A percentile compares a stretch with the other conserved stretches of the same genome.
These are phyloP conservation scores for Yarrowia sp. DNA, from an alignment of 805 yeast genomes.

Conservation along the genomic window DNA sequence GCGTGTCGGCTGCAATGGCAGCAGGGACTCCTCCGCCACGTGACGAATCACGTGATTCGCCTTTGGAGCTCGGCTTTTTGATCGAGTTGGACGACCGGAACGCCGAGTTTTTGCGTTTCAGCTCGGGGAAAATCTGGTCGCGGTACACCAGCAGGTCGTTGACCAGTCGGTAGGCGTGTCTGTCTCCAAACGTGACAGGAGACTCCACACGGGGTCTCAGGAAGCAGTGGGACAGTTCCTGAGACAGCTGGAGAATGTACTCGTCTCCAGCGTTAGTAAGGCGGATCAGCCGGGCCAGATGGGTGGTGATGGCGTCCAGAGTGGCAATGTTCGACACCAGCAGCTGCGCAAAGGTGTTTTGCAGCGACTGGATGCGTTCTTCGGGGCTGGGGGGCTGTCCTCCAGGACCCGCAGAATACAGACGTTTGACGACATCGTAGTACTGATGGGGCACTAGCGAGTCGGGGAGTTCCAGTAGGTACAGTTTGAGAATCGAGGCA, in stretches of 20 bases:
- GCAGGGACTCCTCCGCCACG: neutral
- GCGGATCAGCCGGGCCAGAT: conserved; percentile 67
- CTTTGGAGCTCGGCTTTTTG: neutral
- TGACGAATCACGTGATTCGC: conserved; percentile 31
- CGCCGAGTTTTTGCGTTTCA: conserved; percentile 52
- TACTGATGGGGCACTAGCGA: conserved; percentile 69
- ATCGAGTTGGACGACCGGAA: conserved; percentile 33
- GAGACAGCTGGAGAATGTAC: conserved; percentile 56
- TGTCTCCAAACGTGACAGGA: conserved; percentile 60
- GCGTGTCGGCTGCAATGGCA: neutral
- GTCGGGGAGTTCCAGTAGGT: conserved; percentile 79
- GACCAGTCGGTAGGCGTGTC: conserved; percentile 64
- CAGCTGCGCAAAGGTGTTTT: conserved; percentile 68
- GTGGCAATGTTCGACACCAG: conserved; percentile 79
- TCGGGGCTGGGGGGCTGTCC: conserved; percentile 46
- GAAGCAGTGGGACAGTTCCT: conserved; percentile 70
- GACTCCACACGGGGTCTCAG: conserved; percentile 60
- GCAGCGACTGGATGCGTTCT: conserved; percentile 65
- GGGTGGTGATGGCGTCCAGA: conserved; percentile 78
- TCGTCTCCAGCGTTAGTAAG: conserved; percentile 53
- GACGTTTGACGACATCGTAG: conserved; percentile 71
- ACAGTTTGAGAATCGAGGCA: conserved; percentile 73
- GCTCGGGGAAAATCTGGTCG: conserved; percentile 68
- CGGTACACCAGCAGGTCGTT: conserved; percentile 67
- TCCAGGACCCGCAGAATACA: conserved; percentile 62